Evolutionary conservation across 1,284 basidiomycete genomes (phyloP), one percentile per base, ranked within the genome.

Genomic region (Porogramme epimiltina): DNA sequence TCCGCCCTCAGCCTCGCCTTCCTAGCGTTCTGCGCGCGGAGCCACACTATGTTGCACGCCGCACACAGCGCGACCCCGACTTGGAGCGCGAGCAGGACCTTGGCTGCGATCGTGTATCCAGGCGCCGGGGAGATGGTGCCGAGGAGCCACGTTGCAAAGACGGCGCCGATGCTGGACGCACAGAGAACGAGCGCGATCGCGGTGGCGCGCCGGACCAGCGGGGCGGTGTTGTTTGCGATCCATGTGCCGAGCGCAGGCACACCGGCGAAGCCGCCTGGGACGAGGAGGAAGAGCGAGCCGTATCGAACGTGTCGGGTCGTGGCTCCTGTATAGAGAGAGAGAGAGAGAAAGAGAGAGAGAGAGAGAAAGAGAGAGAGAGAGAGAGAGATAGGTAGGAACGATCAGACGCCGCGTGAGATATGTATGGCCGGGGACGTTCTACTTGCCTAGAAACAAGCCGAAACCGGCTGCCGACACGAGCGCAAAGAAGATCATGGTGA

Each of bases 171-270:
- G 60, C 87, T 83, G 11, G 84, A 82, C n/a, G 85, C 78, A 19
- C 76, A 78, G 49, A 87, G 85, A 63, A 85, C 82, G 74, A 85
- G 76, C 1, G 65, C 74, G 34, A 75, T 65, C n/a, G 73, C 69
- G 38, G 76, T 73, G 47, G 67, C 70, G 37, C 74, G 71, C 51
- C 74, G 74, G 60, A 73, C 75, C 10, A 66, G 62, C 11, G 74
- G 85, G 69, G 89, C 86, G 16, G 85, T 78, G 62, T 87, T 89
- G 60, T 85, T 86, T 18, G 82, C 81, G 28, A 81, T 77, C 82
- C 86, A 88, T 5, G 87, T 82, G 47, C 85, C 76, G 3, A 83
- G 80, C 66, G 88, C 87, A 15, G 86, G 75, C 52, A 87, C 84
- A 45, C 81, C 74, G 10, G 85, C 82, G 65, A 85, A 89, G 46